Percentiles rank a stretch among this genome's conserved stretches.
These are phyloP conservation scores for Colletotrichum australisinense DNA, from an alignment of 2,329 filamentous ascomycete species.

Conservation along the genomic window DNA sequence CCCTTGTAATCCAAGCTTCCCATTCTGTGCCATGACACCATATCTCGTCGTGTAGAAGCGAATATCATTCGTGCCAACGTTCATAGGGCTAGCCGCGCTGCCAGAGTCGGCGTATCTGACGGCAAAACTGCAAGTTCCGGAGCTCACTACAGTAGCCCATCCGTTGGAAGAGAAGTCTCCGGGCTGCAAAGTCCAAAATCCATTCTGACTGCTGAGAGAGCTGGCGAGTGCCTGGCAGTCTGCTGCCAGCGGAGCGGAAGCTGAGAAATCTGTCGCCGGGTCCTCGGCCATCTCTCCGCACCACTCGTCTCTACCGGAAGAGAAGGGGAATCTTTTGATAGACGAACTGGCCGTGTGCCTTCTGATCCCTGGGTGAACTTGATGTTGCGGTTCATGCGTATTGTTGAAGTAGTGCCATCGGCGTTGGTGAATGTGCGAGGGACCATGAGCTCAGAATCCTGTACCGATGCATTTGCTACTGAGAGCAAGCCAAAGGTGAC, in stretches of 20 bases:
- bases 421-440: not conserved
- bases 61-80: constrained; percentile 35
- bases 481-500: not conserved
- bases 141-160: constrained; percentile 28
- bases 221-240: constrained; percentile 24
- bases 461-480: not conserved
- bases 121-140: constrained; percentile 34
- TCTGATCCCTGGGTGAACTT: constrained; percentile 14
- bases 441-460: not conserved
- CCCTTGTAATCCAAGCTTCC: constrained; percentile 25
- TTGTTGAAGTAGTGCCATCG: constrained; percentile 1
- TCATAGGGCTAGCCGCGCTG: constrained; percentile 6
- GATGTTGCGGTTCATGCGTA: constrained; percentile 9
- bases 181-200: constrained; percentile 29
- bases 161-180: constrained; percentile 22
- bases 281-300: constrained; percentile 32
- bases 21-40: constrained; percentile 10
- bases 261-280: constrained; percentile 20
- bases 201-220: constrained; percentile 3
- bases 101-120: constrained; percentile 12
- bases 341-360: constrained; percentile 8
- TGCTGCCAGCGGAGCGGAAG: constrained; percentile 23
- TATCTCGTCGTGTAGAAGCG: constrained; percentile 31
- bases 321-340: constrained; percentile 18
- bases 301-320: constrained; percentile 32